Base-by-base conservation (phyloP, 2,329 filamentous ascomycete species). In the Arthrobotrys megalospora region DNA sequence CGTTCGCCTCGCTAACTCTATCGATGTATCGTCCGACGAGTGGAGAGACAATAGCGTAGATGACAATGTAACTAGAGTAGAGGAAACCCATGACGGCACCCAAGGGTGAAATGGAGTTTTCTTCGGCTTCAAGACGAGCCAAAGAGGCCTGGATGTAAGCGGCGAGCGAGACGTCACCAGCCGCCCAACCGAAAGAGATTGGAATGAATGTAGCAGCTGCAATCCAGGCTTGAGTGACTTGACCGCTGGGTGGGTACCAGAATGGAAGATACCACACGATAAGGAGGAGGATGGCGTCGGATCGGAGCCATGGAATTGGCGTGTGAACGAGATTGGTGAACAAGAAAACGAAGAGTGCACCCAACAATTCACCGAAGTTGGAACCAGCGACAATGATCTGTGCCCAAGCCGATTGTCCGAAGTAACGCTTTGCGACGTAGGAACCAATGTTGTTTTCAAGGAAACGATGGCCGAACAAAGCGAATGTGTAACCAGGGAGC, bases 61-160 rank as follows among this genome's bases (percentile, higher is more conserved):
- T 83, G 45, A 87, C 84, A 45, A 88, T 86, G 80, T 88, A 87
- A 6, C 85, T 85, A 6, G 84, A 86, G 81, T 88, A 87, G 4
- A 88, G 83, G 80, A 87, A 87, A 0, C 86, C 85, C 86, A 88
- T 88, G 47, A 88, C 86, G 0, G 87, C 86, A 16, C 86, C 87
- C 1, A 88, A 83, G 0, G 86, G 85, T 1, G 86, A 87, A 1
- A 88, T 86, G 48, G 86, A 85, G 53, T 84, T 83, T 43, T 85
- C 84, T 50, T 85, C 83, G 8, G 83, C 83, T 79, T 87, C 86
- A 28, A 86, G 83, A 24, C 86, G 83, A 0, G 85, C 84, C n/a
- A 88, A 83, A 5, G 85, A 85, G 2, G 86, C 86, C 80, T 88
- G 87, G 60, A 88, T 87, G 80, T 87, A 88, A 1, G 87, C 87